A percentile compares a stretch with the other conserved stretches of the same genome.
These are phyloP conservation scores for Fusarium incarnatum DNA, from an alignment of 2,329 filamentous ascomycete genomes.

Conservation along the genomic window DNA sequence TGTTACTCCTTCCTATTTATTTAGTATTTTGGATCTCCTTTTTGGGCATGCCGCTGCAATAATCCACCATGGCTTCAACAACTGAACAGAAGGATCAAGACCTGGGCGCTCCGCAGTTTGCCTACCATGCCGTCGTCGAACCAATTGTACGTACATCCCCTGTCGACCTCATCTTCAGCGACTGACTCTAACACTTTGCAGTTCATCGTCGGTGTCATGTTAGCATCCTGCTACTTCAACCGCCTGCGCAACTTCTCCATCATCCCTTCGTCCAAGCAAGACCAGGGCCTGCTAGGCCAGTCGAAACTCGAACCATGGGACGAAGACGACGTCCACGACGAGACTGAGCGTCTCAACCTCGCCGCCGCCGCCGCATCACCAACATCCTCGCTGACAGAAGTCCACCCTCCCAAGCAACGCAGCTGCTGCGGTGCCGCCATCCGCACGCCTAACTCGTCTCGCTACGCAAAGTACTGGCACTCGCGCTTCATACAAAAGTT, in stretches of 20 bases:
- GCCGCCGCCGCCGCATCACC: slow-evolving; percentile 14
- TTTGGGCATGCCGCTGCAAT: slow-evolving; percentile 2
- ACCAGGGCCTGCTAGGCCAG: slow-evolving; percentile 42
- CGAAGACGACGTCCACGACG: slow-evolving; percentile 40
- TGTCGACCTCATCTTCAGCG: background rate
- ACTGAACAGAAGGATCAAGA: slow-evolving; percentile 33
- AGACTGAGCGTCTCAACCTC: slow-evolving; percentile 29
- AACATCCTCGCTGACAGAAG: slow-evolving; percentile 30
- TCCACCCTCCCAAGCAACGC: slow-evolving; percentile 61
- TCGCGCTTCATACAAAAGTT: slow-evolving; percentile 73
- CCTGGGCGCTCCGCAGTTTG: slow-evolving; percentile 47
- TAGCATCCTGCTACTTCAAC: slow-evolving; percentile 47
- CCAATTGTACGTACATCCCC: slow-evolving; percentile 43
- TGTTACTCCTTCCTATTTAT: background rate
- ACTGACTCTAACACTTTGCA: background rate
- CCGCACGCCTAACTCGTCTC: slow-evolving; percentile 69
- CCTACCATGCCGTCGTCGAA: slow-evolving; percentile 42
- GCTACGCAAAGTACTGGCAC: slow-evolving; percentile 70
- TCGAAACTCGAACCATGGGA: slow-evolving; percentile 41
- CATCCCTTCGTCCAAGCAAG: slow-evolving; percentile 30
- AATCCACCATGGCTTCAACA: slow-evolving; percentile 18
- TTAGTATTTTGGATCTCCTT: background rate
- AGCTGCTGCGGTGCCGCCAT: slow-evolving; percentile 61
- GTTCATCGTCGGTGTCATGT: slow-evolving; percentile 47
- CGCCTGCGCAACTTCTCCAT: slow-evolving; percentile 45